These are phyloP conservation scores for Melanomma pulvis-pyrius DNA, from an alignment of 495 filamentous ascomycete species.

Conservation along the genomic window DNA sequence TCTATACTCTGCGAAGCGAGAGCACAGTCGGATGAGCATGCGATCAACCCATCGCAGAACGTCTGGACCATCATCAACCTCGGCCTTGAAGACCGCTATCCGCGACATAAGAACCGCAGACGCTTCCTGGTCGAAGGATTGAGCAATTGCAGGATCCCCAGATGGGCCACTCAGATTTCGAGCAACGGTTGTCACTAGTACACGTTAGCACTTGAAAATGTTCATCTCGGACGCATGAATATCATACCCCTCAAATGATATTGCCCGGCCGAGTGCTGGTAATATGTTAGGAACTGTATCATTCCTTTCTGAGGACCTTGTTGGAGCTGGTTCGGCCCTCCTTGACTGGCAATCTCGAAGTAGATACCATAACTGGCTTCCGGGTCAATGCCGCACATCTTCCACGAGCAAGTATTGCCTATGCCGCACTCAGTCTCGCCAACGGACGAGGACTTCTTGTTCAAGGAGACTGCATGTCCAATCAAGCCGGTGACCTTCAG, in stretches of 20 bases:
- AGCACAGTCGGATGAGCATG: constrained; percentile 97
- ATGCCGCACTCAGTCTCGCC: constrained; percentile 98
- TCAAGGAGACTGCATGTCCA: constrained; percentile 92
- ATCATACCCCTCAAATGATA: constrained; percentile 68
- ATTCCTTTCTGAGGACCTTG: constrained; percentile 88
- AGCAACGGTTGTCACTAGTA: constrained; percentile 81
- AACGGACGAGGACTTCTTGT: constrained; percentile 97
- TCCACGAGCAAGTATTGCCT: constrained; percentile 99
- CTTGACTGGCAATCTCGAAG: constrained; percentile 96
- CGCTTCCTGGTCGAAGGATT: constrained; percentile 98
- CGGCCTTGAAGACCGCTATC: constrained; percentile 98
- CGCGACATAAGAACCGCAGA: constrained; percentile 97
- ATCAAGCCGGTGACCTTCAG: constrained; percentile 98
- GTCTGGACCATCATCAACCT: constrained; percentile 98
- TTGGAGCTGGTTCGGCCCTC: constrained; percentile 80
- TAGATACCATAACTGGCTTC: constrained; percentile 92
- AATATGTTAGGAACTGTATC: constrained; percentile 99
- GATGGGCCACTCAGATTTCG: constrained; percentile 91
- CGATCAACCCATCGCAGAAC: constrained; percentile 98
- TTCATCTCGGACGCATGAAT: constrained; percentile 26
- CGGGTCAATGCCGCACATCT: constrained; percentile 98
- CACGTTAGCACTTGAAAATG: constrained; percentile 40
- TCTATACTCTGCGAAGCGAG: constrained; percentile 95
- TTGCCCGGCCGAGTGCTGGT: constrained; percentile 94
- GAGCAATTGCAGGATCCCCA: constrained; percentile 95